Percentiles rank a stretch among this genome's conserved stretches.
phyloP scores from a whole-genome alignment of 257 asterid genomes.

The Solanum etuberosum region DNA sequence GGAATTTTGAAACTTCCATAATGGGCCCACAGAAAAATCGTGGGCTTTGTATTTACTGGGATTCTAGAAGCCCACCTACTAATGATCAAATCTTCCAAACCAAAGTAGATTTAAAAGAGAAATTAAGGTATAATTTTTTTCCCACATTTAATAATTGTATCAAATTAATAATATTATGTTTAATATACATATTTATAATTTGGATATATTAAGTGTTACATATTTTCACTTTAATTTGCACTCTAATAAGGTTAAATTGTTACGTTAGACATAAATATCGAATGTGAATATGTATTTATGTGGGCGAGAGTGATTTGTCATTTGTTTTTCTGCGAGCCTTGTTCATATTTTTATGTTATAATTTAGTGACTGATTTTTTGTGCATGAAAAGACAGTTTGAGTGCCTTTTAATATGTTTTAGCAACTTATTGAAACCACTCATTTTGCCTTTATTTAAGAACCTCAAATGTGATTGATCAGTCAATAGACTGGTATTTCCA shows the following conservation, averaged over 20 bases:
- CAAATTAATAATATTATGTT: neutral
- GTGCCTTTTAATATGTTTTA: neutral
- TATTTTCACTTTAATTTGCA: neutral
- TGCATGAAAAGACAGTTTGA: neutral
- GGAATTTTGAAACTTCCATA: neutral
- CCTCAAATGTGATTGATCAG: neutral
- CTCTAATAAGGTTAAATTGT: neutral
- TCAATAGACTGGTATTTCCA: neutral
- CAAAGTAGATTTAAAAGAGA: neutral
- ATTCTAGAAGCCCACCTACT: constrained; percentile 28
- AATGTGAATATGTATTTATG: neutral
- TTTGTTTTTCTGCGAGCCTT: neutral
- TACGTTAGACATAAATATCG: neutral
- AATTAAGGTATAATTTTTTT: neutral
- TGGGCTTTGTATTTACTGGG: neutral
- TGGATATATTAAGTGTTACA: neutral
- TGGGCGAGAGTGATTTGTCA: neutral
- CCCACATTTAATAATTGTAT: neutral
- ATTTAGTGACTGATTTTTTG: neutral
- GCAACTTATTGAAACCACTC: neutral
- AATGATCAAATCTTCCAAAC: neutral
- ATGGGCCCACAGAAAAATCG: constrained; percentile 2
- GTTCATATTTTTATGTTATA: neutral
- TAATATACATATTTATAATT: neutral
- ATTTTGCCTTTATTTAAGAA: neutral